Conservation (phyloP, 1,284 basidiomycete genomes). For the Inonotus obliquus region DNA sequence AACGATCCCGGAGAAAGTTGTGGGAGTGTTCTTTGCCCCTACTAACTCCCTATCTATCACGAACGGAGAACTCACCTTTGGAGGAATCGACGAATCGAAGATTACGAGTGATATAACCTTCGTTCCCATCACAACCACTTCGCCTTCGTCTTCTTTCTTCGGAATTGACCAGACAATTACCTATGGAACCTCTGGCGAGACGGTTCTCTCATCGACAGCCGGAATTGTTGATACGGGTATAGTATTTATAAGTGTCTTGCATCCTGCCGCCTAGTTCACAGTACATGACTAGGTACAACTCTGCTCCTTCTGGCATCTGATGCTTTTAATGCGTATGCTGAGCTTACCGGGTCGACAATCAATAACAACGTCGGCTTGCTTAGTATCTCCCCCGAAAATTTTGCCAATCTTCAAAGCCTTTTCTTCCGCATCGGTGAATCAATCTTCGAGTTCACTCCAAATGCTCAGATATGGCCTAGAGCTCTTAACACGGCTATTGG, state of each 20-base stretch:
- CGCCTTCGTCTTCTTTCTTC: slow-evolving; percentile 30
- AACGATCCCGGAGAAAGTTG: slow-evolving; percentile 19
- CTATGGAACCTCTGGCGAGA: slow-evolving; percentile 22
- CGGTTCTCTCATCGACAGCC: slow-evolving; percentile 21
- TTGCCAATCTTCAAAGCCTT: slow-evolving; percentile 18
- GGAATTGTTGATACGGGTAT: slow-evolving; percentile 24
- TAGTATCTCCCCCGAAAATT: slow-evolving; percentile 11
- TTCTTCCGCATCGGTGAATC: slow-evolving; percentile 20
- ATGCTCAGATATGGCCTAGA: slow-evolving; percentile 22
- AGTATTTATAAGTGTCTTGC: neutral
- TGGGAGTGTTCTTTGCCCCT: slow-evolving; percentile 25
- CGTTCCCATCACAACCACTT: slow-evolving; percentile 18
- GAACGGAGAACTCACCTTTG: slow-evolving; percentile 26
- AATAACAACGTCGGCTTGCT: slow-evolving; percentile 21
- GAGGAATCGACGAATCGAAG: slow-evolving; percentile 22
- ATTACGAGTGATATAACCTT: slow-evolving; percentile 18
- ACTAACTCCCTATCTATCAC: slow-evolving; percentile 14
- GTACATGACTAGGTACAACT: slow-evolving; percentile 17
- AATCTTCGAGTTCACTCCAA: slow-evolving; percentile 19
- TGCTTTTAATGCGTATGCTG: slow-evolving; percentile 18
- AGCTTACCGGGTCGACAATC: slow-evolving; percentile 15
- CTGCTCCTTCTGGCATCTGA: slow-evolving; percentile 20
- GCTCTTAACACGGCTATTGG: slow-evolving; percentile 20
- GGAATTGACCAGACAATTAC: slow-evolving; percentile 31
- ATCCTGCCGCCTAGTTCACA: neutral